Conservation (phyloP, 2,329 filamentous ascomycete genomes). For the Trichoderma koningii region DNA sequence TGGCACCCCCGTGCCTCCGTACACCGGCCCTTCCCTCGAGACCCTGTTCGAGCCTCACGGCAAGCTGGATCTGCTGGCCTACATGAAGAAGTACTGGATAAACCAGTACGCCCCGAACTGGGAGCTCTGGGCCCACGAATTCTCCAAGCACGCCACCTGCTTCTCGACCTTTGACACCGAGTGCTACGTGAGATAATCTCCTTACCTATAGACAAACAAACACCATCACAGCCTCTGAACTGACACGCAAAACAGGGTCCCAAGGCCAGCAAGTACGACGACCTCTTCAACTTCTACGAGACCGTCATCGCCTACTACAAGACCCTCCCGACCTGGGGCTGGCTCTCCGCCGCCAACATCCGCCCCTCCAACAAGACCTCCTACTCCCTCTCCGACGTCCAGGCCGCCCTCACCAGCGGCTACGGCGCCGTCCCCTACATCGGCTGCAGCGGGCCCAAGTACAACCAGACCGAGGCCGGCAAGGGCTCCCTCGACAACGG, state of each 20-base stretch:
- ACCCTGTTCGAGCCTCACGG: slow-evolving; percentile 61
- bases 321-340: slow-evolving; percentile 60
- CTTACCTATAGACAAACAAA: not conserved
- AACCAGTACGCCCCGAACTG: slow-evolving; percentile 57
- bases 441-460: slow-evolving; percentile 61
- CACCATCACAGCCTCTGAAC: too few species aligned
- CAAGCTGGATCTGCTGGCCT: slow-evolving; percentile 61
- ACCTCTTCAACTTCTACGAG: slow-evolving; percentile 65
- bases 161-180: slow-evolving; percentile 65
- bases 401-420: slow-evolving; percentile 50
- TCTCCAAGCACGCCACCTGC: slow-evolving; percentile 69
- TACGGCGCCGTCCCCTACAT: slow-evolving; percentile 61
- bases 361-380: slow-evolving; percentile 59
- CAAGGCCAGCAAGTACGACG: slow-evolving; percentile 55
- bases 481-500: slow-evolving; percentile 57
- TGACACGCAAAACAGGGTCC: slow-evolving; percentile 45
- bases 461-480: slow-evolving; percentile 61
- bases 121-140: slow-evolving; percentile 68
- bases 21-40: slow-evolving; percentile 59
- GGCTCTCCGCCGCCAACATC: slow-evolving; percentile 59
- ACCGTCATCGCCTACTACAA: slow-evolving; percentile 61
- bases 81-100: slow-evolving; percentile 68
- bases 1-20: slow-evolving; percentile 57
- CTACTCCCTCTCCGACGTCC: slow-evolving; percentile 57
- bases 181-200: slow-evolving; percentile 52